Percentiles rank a stretch among this genome's conserved stretches.
Conservation (phyloP, 768 basidiomycete species). For the Suillus subaureus region DNA sequence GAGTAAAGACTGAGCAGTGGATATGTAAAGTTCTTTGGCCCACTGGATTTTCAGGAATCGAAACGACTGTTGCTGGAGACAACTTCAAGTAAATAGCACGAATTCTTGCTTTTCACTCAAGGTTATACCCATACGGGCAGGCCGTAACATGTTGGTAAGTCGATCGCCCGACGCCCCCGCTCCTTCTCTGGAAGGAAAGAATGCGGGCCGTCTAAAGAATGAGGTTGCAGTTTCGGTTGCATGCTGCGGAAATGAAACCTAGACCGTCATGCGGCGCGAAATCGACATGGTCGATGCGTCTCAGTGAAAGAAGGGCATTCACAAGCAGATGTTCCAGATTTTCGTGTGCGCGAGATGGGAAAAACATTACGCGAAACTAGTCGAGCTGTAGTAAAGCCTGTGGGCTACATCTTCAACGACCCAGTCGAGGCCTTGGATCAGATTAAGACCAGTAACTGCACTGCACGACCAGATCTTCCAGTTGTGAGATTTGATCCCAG, state of each 20-base stretch:
- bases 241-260: neutral
- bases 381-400: conserved; percentile 80
- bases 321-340: neutral
- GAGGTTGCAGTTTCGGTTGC: neutral
- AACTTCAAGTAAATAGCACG: neutral
- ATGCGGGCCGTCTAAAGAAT: neutral
- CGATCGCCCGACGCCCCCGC: neutral
- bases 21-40: neutral
- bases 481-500: conserved; percentile 80
- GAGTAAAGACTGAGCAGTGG: neutral
- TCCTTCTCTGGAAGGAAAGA: conserved; percentile 1
- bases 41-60: neutral
- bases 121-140: neutral
- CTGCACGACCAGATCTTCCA: conserved; percentile 94
- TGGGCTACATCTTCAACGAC: conserved; percentile 86
- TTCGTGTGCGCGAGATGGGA: neutral
- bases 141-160: neutral
- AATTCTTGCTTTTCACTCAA: conserved; percentile 2
- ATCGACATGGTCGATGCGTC: neutral
- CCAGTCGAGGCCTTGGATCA: conserved; percentile 90
- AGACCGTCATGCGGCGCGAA: neutral
- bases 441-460: conserved; percentile 85
- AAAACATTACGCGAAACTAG: conserved; percentile 16
- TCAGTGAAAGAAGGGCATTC: neutral
- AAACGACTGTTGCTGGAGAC: neutral